Base-by-base conservation (phyloP, 441 rosid genomes). In the Eutrema salsugineum region DNA sequence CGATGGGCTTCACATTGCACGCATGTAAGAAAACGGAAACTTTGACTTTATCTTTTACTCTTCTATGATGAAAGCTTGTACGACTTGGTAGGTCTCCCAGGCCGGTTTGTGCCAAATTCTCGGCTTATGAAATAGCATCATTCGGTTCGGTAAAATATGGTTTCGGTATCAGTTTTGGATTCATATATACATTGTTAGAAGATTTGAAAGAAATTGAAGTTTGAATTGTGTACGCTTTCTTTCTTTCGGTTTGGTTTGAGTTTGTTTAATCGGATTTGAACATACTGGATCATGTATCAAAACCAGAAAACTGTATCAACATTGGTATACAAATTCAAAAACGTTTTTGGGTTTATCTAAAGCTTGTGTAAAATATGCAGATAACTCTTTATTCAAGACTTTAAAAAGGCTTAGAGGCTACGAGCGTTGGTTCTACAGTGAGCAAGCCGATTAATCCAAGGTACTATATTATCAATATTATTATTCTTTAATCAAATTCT, bases 1-100 rank as follows among this genome's bases (percentile, higher is more conserved):
- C 6, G 88, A 85, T 61, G 82, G 82, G 51, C 75, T 80, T 77
- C 82, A 77, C 75, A 78, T 71, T 69, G 92, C 89, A 63, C 81
- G 77, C 76, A 55, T 87, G 77, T 93, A 86, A 86, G 79, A 51
- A 63, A 48, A 14, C 40, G 20, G 3, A 53, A 68, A 68, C 69
- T 75, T 36, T 51, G 36, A 28, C 2, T 35, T 40, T 50, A n/a
- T 53, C n/a, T 2, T 4, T 24, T 6, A 32, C 67, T 65, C 59
- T 46, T 72, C 2, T 27, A 36, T 44, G 57, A n/a, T n/a, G n/a
- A n/a, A 54, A 57, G 63, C 77, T 55, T 63, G 30, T 16, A 20
- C 20, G 28, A 47, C 47, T 54, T 46, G 46, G 36, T 70, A 24
- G 22, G 43, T 42, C 43, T 27, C 27, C 27, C n/a, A 14, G 14